Evolutionary conservation across 345 rosid species (phyloP), one percentile per base, ranked within the genome.

Genomic region (Corymbia maculata): DNA sequence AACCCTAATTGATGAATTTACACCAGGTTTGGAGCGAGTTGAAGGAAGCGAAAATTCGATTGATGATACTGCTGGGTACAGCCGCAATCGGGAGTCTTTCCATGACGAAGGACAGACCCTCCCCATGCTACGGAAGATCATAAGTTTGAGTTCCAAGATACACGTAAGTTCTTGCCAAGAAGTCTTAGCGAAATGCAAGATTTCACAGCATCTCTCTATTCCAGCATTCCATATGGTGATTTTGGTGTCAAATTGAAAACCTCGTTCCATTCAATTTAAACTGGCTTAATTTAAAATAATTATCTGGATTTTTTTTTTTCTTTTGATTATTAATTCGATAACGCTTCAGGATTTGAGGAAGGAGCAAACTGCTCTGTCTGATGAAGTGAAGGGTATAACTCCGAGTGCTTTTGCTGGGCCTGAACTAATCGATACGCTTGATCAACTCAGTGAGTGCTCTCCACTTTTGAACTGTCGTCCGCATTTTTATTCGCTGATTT

Each of bases 91-190:
- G 61, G 94, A 94, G 86, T 88, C 90, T 89, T 93, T 94, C 66
- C 92, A 95, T 3, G 86, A 86, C 51, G 92, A 82, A 87, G 96
- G 91, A 66, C 95, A 94, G 88, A 95, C 94, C 51, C 94, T 95
- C 88, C 99, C 98, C 28, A 94, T 95, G 88, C 89, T 96, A 90
- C 93, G 93, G 93, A 98, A 96, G 88, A 87, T 97, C 75, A 86
- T 94, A 55, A 53, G 92, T 87, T 88, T 97, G 90, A 96, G 97
- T 92, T 88, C 88, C 91, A 93, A 89, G 89, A 86, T 98, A 90
- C 95, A 94, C 96, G 99, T 95, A 89, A 88, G 86, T 36, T 75
- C 47, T 75, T 75, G 82, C 47, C 26, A 75, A 75, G 4, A 0
- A 75, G 82, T 70, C 13, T 9, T 1, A 0, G 30, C 10, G 30